Evolutionary conservation across 148 eudicot species (phyloP).

Genomic region (Chenopodium formosanum): DNA sequence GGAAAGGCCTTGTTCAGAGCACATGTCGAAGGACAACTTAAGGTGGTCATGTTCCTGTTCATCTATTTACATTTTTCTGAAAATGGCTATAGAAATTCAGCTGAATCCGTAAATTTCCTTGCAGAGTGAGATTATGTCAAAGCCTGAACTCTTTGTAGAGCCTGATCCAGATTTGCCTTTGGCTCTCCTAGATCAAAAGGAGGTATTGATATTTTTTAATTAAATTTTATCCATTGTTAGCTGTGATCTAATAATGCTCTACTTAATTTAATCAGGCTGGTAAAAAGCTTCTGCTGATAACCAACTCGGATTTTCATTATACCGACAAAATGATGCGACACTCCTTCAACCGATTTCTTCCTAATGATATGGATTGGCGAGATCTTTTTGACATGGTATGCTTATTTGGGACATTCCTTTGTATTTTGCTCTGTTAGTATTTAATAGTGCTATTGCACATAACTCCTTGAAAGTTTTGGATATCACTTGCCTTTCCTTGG

Average conservation of each 20-base stretch:
- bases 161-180: conserved; percentile 97
- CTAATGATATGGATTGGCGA: conserved; percentile 91
- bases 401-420: not conserved
- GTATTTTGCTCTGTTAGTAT: not conserved
- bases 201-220: conserved; percentile 44
- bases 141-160: conserved; percentile 90
- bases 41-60: conserved; percentile 43
- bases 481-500: not conserved
- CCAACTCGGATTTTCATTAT: conserved; percentile 90
- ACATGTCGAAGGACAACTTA: conserved; percentile 96
- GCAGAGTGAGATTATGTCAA: conserved; percentile 99
- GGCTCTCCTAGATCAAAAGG: conserved; percentile 92
- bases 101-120: conserved; percentile 17
- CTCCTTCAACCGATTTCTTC: conserved; percentile 91
- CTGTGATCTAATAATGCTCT: conserved; percentile 10
- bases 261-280: conserved; percentile 65
- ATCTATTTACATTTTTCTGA: not conserved
- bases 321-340: conserved; percentile 96
- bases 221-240: not conserved
- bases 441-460: not conserved
- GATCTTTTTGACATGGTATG: conserved; percentile 96
- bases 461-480: not conserved
- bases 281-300: conserved; percentile 81
- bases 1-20: conserved; percentile 99
- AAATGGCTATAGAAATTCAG: conserved; percentile 4